Base-by-base conservation (phyloP, 495 filamentous ascomycete genomes). In the Chaetomidium leptoderma region DNA sequence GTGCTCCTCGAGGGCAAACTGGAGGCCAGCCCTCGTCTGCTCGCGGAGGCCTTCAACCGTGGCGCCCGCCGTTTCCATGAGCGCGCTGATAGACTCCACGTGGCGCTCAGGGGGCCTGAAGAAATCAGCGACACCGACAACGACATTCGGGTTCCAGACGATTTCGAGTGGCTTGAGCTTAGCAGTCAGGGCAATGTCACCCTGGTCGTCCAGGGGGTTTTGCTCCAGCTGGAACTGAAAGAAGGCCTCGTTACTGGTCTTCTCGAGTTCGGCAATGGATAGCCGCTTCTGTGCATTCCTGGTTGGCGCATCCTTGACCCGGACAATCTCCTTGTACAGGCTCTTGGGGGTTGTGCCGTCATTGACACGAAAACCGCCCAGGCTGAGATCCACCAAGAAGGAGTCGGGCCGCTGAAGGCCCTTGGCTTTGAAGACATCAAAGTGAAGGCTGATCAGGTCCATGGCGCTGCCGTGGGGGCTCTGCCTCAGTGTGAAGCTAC, bases 151-250 rank as follows among this genome's bases (percentile, higher is more conserved):
- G 66, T 98, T 98, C 75, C 96, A 97, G 43, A 97, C 88, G 50
- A 98, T 88, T 73, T 97, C 95, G 57, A 97, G 87, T 64, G 90
- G 91, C 73, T 95, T 96, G 52, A 97, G 74, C 71, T 95, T 96
- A 58, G 91, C 84, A 10, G 86, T 95, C 17, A 98, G 76, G 5
- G 90, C 89, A 8, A 92, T 84, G 63, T 98, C 93, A 17, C 92
- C 91, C 61, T 90, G 88, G 6, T 85, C 91, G 67, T 98, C 91
- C 10, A 98, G 79, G 0, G 93, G 93, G 62, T 97, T 95, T 63
- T 96, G 87, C 77, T 98, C 93, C 57, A 97, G 85, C 35, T 91
- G 83, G 57, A 97, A 74, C 64, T 91, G 81, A 78, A 98, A 98
- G 75, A 98, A 88, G 47, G 93, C 87, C 60, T 92, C 84, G 13